Evolutionary conservation across 805 yeast species (phyloP), one percentile per base, ranked within the genome.

Genomic region (Yarrowia sp.): DNA sequence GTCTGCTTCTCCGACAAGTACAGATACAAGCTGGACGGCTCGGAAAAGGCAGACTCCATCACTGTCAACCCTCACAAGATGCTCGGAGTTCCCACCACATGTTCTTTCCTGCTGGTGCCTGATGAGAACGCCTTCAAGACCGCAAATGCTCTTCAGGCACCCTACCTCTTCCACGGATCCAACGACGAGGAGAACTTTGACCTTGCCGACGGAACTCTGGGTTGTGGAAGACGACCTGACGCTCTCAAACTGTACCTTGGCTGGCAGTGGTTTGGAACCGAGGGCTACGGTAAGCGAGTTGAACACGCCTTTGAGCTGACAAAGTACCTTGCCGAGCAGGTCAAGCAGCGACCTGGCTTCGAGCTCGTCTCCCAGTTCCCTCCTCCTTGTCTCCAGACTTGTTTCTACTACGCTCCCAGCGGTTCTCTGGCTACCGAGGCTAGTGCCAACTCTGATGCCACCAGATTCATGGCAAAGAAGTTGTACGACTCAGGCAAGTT

Each of bases 151-250:
- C 77, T 90, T 59, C 78, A 81, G 33, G 96, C 96, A 0, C 95
- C 95, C 4, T 90, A 90, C 72, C 76, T 90, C 46, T 90, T 89
- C 81, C 96, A 90, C 71, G 79, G 80, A 65, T 81, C 77, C 43
- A 83, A 78, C 4, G 85, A 83, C 36, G 77, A 71, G 26, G 83
- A 80, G 62, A 79, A 81, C 73, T 88, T 79, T 71, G 96, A 90
- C 69, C 81, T 90, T 65, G 96, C 93, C 0, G 93, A 89, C 73
- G 96, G 95, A 14, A 90, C 96, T 2, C 86, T 90, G 92, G 96
- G 96, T 9, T 90, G 96, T 73, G 96, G 96, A 14, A 83, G 96
- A 69, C 81, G 96, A 64, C 85, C 95, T 0, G 96, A 90, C 73
- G 83, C 93, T 3, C 77, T 90, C 73, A 90, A 90, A 75, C 79